phyloP scores from a whole-genome alignment of 257 asterid species.

The Henckelia pumila region DNA sequence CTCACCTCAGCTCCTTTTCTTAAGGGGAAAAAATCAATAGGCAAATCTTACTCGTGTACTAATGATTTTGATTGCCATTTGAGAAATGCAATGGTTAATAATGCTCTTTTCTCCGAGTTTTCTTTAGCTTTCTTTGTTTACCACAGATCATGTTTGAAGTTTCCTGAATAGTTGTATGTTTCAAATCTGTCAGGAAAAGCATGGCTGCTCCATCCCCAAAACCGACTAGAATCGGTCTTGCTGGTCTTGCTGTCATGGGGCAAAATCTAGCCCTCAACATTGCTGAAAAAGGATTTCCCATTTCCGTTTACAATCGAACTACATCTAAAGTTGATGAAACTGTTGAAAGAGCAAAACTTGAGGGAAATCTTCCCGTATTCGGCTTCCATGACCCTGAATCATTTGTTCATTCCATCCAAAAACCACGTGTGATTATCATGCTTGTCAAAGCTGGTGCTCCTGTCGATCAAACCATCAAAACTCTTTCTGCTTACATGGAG shows the following conservation, averaged over 20 bases:
- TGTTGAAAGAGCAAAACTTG: conserved; percentile 74
- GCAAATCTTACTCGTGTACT: not conserved
- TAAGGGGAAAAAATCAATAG: not conserved
- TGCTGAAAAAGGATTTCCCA: conserved; percentile 96
- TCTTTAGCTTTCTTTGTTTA: not conserved
- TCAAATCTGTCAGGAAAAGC: conserved; percentile 28
- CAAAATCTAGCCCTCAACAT: conserved; percentile 97
- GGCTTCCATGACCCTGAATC: conserved; percentile 88
- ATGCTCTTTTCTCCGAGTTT: conserved; percentile 2
- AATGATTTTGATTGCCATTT: not conserved
- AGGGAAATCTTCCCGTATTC: conserved; percentile 80
- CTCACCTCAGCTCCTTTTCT: not conserved
- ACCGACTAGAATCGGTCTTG: conserved; percentile 90
- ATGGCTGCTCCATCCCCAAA: conserved; percentile 64
- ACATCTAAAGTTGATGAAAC: conserved; percentile 97
- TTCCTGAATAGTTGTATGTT: not conserved
- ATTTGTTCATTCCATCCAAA: conserved; percentile 82
- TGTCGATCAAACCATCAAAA: conserved; percentile 86
- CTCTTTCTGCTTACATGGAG: conserved; percentile 86
- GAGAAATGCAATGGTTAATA: not conserved
- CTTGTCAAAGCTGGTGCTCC: conserved; percentile 98
- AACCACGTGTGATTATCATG: conserved; percentile 90
- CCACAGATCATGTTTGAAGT: conserved; percentile 1
- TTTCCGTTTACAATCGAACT: conserved; percentile 92
- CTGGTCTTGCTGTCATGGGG: conserved; percentile 99